Base-by-base conservation (phyloP, 306 rosid genomes). In the Cyclanthera cordifolia region DNA sequence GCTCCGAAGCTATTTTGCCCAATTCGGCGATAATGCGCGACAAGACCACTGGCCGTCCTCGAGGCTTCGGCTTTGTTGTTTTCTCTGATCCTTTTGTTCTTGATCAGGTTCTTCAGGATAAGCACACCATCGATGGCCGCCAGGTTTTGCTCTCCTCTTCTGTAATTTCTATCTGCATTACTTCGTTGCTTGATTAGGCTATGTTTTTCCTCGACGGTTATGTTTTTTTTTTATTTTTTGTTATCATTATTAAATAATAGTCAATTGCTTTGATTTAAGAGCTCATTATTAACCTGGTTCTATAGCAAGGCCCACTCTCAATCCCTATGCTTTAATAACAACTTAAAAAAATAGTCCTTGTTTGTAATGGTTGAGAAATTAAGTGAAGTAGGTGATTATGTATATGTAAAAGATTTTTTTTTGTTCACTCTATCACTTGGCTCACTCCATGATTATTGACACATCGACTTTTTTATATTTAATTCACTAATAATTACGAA, bases 11-110 rank as follows among this genome's bases (percentile, higher is more conserved):
- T 79, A 84, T 80, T 81, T 84, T 53, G 67, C 59, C 60, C 86
- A 79, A 78, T 82, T 77, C 48, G 88, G 88, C 14, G 84, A 79
- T 84, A 66, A 82, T 84, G 88, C 85, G 86, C 66, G 88, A 84
- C 73, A 84, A 84, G 79, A 76, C 75, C 77, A 82, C 88, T 24
- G 80, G 82, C 51, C 80, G 88, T 15, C 86, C 88, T 23, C 67
- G 88, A 32, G 88, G 88, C 13, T 84, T 84, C 47, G 88, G 80
- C 69, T 84, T 84, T 56, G 84, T 84, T 51, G 82, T 84, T 50
- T 84, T 82, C 82, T 84, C 84, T 49, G 88, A 84, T 41, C 86
- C 86, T 30, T 79, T 86, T 30, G 75, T 81, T 7, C 84, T 84
- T 64, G 88, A 84, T 21, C 49, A 45, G 37, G 82, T 84, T 25